Evolutionary conservation across 163 green algal species (phyloP), one percentile per base, ranked within the genome.

Genomic region (Scenedesmus sp.): DNA sequence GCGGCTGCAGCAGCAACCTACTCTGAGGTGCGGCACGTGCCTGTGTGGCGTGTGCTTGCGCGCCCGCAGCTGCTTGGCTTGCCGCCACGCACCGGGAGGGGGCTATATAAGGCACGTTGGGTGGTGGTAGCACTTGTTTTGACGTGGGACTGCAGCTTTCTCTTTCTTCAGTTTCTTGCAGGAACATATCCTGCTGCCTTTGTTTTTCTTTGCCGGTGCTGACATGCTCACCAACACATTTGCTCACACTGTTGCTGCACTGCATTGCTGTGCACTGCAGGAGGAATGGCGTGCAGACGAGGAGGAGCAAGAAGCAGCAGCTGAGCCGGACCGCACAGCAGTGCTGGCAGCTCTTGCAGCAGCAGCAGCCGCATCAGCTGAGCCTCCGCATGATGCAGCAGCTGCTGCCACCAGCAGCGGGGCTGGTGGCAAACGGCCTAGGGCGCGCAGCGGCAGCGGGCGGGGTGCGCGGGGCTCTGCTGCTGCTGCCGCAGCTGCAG

Each of bases 301-400:
- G 3, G 65, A 53, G 83, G 4, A 82, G 22, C 59, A 81, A 20
- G 42, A 33, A 65, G 59, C 43, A 82, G 61, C 83, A 72, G 53
- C 33, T 30, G 26, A 85, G n/a, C 81, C 81, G 33, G 35, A 46
- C 30, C 26, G n/a, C 22, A 33, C 82, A 22, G 49, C 82, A 59
- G 82, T 53, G n/a, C n/a, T 51, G 42, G 33, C 53, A 87, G 51
- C 51, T 56, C 49, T 59, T 1, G 33, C 83, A 65, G 24, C 83
- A 70, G 86, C 86, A 78, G 43, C 40, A 35, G 43, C 70, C 22
- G 72, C 86, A 53, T 33, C 70, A 80, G 73, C 86, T 20, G 70
- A 30, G 24, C n/a, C 49, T 30, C 72, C 22, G n/a, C n/a, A 43
- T 49, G 86, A 37, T 26, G 30, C 46, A 43, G 53, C 82, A 87